Conservation (phyloP, 23 red algal species). For the Gracilaria caudata region DNA sequence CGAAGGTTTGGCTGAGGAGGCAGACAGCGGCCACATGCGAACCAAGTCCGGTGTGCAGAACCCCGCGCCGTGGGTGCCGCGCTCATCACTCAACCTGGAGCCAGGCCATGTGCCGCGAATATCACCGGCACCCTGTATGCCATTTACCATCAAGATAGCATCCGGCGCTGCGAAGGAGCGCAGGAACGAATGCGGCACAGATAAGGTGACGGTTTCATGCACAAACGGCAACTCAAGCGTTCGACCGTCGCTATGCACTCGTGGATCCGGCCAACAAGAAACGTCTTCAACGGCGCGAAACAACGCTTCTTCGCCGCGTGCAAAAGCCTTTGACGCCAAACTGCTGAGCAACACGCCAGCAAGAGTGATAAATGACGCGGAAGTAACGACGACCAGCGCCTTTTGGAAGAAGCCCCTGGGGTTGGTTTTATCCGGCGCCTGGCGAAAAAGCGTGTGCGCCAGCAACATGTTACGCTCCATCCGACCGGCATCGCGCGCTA, state of each 20-base stretch:
- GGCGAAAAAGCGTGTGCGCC: conserved; percentile 61
- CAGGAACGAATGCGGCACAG: conserved; percentile 14
- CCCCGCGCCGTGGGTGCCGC: background rate
- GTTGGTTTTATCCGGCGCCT: conserved; percentile 22
- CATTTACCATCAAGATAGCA: conserved; percentile 21
- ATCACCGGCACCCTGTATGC: background rate
- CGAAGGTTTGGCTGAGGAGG: background rate
- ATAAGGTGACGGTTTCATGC: conserved; percentile 7
- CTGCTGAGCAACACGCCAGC: conserved; percentile 9
- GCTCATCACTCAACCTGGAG: background rate
- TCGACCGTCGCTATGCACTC: background rate
- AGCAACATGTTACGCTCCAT: background rate
- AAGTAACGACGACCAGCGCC: conserved; percentile 44
- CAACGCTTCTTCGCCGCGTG: conserved; percentile 32
- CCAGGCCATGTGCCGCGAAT: background rate
- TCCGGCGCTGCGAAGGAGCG: conserved; percentile 44
- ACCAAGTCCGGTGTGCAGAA: conserved; percentile 5
- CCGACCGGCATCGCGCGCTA: background rate
- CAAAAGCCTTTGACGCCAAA: conserved; percentile 32
- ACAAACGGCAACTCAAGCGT: conserved; percentile 8
- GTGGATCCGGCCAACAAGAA: conserved; percentile 31
- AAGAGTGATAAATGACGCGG: conserved; percentile 23
- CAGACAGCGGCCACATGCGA: conserved; percentile 40
- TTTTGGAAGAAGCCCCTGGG: conserved; percentile 60
- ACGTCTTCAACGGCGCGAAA: conserved; percentile 22